phyloP scores from a whole-genome alignment of 805 yeast genomes.

The Teunomyces lycoperdinae region DNA sequence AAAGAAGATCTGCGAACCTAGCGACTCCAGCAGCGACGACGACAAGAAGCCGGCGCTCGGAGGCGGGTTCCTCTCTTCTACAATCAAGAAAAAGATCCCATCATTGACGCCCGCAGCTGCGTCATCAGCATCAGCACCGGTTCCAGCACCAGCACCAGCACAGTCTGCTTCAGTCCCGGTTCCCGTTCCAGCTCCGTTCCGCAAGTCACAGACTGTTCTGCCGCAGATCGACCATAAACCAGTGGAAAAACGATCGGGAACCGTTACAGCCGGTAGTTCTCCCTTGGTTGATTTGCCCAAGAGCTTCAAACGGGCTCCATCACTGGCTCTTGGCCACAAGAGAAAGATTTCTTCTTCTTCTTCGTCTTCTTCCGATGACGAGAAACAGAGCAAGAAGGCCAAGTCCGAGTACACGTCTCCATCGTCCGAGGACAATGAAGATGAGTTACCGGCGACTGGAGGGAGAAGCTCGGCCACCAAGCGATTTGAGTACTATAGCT shows the following conservation, averaged over 20 bases:
- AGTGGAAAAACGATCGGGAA: conserved; percentile 4
- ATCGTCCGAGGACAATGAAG: conserved; percentile 19
- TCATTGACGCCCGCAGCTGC: conserved; percentile 5
- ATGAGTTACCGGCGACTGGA: conserved; percentile 9
- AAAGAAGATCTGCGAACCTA: conserved; percentile 24
- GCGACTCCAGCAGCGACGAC: conserved; percentile 17
- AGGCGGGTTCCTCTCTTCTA: conserved; percentile 20
- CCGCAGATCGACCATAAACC: conserved; percentile 13
- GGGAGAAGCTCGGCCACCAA: conserved; percentile 12
- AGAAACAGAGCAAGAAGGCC: conserved; percentile 14
- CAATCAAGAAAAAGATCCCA: conserved; percentile 11
- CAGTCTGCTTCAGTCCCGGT: background rate
- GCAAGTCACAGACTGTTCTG: conserved; percentile 19
- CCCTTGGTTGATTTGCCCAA: conserved; percentile 11
- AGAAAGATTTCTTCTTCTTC: conserved; percentile 13
- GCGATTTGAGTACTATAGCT: conserved; percentile 35
- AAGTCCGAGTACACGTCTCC: conserved; percentile 32
- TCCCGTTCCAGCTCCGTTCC: conserved; percentile 5
- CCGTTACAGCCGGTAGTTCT: conserved; percentile 10
- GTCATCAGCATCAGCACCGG: conserved; percentile 1
- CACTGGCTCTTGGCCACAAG: conserved; percentile 4
- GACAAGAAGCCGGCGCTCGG: conserved; percentile 30
- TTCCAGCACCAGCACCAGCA: conserved; percentile 1
- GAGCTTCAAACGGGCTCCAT: background rate
- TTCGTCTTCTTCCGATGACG: conserved; percentile 23